Evolutionary conservation across 495 filamentous ascomycete species (phyloP).

Genomic region (Penicillium paradoxum): DNA sequence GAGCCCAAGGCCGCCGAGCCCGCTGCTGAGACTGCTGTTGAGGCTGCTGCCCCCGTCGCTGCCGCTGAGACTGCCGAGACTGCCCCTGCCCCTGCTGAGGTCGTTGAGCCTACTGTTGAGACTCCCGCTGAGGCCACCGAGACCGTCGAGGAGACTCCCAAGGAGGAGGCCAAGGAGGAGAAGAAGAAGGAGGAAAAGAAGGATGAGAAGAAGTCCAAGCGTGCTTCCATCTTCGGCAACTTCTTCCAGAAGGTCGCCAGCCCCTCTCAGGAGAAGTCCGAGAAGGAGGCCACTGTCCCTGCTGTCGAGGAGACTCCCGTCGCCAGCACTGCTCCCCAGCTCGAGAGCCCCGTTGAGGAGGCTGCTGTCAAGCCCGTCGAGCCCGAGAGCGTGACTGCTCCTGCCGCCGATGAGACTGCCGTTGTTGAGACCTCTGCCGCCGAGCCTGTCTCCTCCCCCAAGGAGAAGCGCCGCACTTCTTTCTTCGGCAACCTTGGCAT

Average conservation of each 20-base stretch:
- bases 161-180: slow-evolving; percentile 33
- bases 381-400: slow-evolving; percentile 40
- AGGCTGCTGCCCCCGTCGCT: slow-evolving; percentile 16
- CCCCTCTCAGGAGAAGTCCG: slow-evolving; percentile 48
- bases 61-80: no score
- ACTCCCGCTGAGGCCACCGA: slow-evolving; percentile 21
- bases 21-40: slow-evolving; percentile 25
- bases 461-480: slow-evolving; percentile 53
- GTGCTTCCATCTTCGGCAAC: slow-evolving; percentile 47
- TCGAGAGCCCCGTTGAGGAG: slow-evolving; percentile 47
- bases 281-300: slow-evolving; percentile 47
- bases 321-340: slow-evolving; percentile 47
- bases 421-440: slow-evolving; percentile 29
- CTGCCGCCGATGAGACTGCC: slow-evolving; percentile 39
- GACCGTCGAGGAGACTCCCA: slow-evolving; percentile 14
- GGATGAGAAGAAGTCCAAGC: slow-evolving; percentile 46
- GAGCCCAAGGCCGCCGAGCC: slow-evolving; percentile 23
- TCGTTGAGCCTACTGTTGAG: slow-evolving; percentile 22
- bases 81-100: no score
- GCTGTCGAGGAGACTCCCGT: slow-evolving; percentile 38
- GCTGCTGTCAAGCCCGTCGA: slow-evolving; percentile 39
- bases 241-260: slow-evolving; percentile 54
- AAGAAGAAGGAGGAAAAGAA: slow-evolving; percentile 35
- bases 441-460: slow-evolving; percentile 32
- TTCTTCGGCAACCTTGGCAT: slow-evolving; percentile 50